These are phyloP conservation scores for Domatiomyces globalis DNA, from an alignment of 2,329 filamentous ascomycete genomes.

Conservation along the genomic window DNA sequence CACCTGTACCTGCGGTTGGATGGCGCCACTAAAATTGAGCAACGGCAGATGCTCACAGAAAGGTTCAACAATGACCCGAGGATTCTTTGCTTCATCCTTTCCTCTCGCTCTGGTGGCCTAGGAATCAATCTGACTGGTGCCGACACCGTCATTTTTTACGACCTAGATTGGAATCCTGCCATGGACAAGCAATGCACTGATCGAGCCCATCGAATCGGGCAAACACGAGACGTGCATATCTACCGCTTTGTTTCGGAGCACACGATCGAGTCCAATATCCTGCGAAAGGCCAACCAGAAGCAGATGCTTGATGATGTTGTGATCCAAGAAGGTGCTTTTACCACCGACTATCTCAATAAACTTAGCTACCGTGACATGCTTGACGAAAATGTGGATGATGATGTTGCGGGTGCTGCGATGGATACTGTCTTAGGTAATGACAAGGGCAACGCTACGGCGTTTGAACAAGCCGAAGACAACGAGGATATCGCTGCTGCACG, in stretches of 20 bases:
- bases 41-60: slow-evolving; percentile 86
- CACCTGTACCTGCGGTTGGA: slow-evolving; percentile 94
- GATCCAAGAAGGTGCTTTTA: slow-evolving; percentile 96
- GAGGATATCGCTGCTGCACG: slow-evolving; percentile 84
- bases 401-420: slow-evolving; percentile 68
- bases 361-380: slow-evolving; percentile 55
- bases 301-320: slow-evolving; percentile 95
- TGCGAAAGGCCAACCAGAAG: slow-evolving; percentile 94
- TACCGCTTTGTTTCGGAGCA: slow-evolving; percentile 87
- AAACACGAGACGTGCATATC: slow-evolving; percentile 94
- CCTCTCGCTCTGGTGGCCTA: slow-evolving; percentile 81
- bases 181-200: slow-evolving; percentile 99
- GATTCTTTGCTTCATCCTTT: slow-evolving; percentile 90
- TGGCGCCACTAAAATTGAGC: slow-evolving; percentile 90
- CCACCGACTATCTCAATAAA: slow-evolving; percentile 87
- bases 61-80: slow-evolving; percentile 90
- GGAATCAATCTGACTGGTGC: slow-evolving; percentile 95
- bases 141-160: slow-evolving; percentile 97
- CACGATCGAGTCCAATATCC: slow-evolving; percentile 94
- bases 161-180: slow-evolving; percentile 97
- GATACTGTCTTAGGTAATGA: slow-evolving; percentile 59
- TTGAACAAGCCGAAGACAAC: slow-evolving; percentile 81
- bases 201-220: slow-evolving; percentile 88
- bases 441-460: slow-evolving; percentile 47
- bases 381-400: slow-evolving; percentile 35